Conservation (phyloP, 2,329 filamentous ascomycete species). For the Epichloe hybrida region DNA sequence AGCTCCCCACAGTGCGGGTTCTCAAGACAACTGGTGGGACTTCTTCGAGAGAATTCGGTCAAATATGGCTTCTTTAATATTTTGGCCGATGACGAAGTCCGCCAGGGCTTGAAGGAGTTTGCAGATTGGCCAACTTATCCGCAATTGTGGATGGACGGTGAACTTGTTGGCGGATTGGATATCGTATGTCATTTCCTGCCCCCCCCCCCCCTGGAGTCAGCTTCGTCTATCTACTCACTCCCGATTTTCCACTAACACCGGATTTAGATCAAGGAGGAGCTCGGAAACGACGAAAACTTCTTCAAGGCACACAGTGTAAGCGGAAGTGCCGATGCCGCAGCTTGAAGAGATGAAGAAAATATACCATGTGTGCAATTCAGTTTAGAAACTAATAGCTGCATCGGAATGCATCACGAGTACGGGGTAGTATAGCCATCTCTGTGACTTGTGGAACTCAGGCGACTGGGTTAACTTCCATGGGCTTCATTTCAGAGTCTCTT, state of each 20-base stretch:
- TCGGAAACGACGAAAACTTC: constrained; percentile 72
- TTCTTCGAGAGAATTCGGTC: constrained; percentile 78
- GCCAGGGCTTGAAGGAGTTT: constrained; percentile 90
- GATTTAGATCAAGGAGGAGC: constrained; percentile 80
- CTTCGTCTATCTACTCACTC: background rate
- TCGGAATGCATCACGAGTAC: background rate
- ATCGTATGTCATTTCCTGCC: constrained; percentile 70
- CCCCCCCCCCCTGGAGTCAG: background rate
- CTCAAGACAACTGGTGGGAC: constrained; percentile 73
- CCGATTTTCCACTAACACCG: background rate
- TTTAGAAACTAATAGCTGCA: background rate
- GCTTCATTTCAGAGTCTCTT: background rate
- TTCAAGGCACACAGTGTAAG: constrained; percentile 57
- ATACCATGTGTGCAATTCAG: background rate
- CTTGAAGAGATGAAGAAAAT: constrained; percentile 11
- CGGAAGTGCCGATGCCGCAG: constrained; percentile 24
- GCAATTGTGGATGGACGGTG: constrained; percentile 82
- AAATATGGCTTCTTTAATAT: constrained; percentile 99
- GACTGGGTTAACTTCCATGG: background rate
- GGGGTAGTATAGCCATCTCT: background rate
- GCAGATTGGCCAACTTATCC: constrained; percentile 99
- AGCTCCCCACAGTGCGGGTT: constrained; percentile 84
- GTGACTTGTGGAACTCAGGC: background rate
- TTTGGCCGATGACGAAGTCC: constrained; percentile 88
- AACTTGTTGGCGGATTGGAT: constrained; percentile 84